Evolutionary conservation across 768 basidiomycete species (phyloP), one percentile per base, ranked within the genome.

Genomic region (Lentinula boryana): DNA sequence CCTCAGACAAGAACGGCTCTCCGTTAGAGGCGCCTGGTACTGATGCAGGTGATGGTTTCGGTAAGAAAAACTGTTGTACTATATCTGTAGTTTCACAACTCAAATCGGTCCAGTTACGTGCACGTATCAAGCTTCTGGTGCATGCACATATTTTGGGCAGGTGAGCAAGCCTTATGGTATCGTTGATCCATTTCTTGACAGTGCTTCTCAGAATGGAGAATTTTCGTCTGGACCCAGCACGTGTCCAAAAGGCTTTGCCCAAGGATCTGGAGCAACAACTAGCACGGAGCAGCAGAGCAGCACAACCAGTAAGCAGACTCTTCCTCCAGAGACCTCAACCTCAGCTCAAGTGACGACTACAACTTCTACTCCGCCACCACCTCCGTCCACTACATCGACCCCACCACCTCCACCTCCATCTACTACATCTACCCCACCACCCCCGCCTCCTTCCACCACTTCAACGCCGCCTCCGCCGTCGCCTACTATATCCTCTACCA

Each of bases 191-290:
- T 33, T 12, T 33, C 9, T 7, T 51, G 27, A 51, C 8, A 6
- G 5, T 43, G 3, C 5, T 27, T 21, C 5, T 27, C n/a, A 56
- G 55, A 56, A 43, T 21, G 55, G 55, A 32, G 23, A 36, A 21
- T 56, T 56, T 10, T 56, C 55, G 23, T 56, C 55, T 41, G 55
- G 55, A 38, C 36, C 55, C 7, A 56, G 55, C 31, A 56, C 55
- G 0, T 56, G 55, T n/a, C 55, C 55, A 8, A 32, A 21, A 43
- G 50, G 50, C 16, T 32, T 51, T 18, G 50, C 50, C 16, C 50
- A 51, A 51, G 50, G 50, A 32, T 32, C 50, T 5, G 50, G 50
- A 51, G 32, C 50, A 32, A 51, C 50, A 8, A 51, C 13, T 16
- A 33, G 32, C 27, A 51, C 50, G 27, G 33, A 51, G 31, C 50